Percentiles rank a stretch among this genome's conserved stretches.
Conservation (phyloP, 352 stramenopile species). For the Phytophthora sansomeana region DNA sequence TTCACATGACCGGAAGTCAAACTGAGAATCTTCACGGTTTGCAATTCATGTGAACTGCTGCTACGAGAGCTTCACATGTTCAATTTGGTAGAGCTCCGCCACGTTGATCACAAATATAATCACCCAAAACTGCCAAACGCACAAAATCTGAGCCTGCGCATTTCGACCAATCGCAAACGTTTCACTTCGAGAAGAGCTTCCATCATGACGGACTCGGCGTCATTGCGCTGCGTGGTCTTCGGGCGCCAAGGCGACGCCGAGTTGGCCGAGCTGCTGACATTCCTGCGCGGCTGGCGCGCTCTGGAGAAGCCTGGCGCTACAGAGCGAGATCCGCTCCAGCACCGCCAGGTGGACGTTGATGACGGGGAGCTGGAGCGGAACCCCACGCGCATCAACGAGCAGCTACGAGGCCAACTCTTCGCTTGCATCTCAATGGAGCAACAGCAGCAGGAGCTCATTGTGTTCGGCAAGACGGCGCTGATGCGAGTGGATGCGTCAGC, state of each 20-base stretch:
- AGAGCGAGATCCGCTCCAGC: slow-evolving; percentile 31
- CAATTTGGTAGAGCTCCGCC: too few relatives aligned
- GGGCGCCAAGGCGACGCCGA: slow-evolving; percentile 36
- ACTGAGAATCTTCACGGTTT: too few relatives aligned
- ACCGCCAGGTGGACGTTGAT: slow-evolving; percentile 22
- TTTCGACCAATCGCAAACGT: background rate
- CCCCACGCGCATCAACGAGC: slow-evolving; percentile 29
- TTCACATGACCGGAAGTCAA: too few relatives aligned
- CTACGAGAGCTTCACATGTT: too few relatives aligned
- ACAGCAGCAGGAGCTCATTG: slow-evolving; percentile 30
- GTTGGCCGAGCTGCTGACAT: slow-evolving; percentile 35
- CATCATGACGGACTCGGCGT: slow-evolving; percentile 4
- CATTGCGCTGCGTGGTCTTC: slow-evolving; percentile 48
- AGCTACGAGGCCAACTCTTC: slow-evolving; percentile 23
- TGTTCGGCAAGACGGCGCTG: slow-evolving; percentile 39
- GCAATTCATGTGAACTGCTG: too few relatives aligned
- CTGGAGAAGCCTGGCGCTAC: slow-evolving; percentile 54
- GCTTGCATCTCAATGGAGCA: slow-evolving; percentile 38
- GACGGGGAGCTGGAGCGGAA: slow-evolving; percentile 20
- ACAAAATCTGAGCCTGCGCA: too few relatives aligned
- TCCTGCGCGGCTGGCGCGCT: slow-evolving; percentile 63
- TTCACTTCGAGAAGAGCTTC: background rate
- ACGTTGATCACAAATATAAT: too few relatives aligned
- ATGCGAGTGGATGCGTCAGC: slow-evolving; percentile 44
- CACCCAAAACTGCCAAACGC: too few relatives aligned